phyloP scores from a whole-genome alignment of 164 flowering plant genomes.

The Cinnamomum micranthum region DNA sequence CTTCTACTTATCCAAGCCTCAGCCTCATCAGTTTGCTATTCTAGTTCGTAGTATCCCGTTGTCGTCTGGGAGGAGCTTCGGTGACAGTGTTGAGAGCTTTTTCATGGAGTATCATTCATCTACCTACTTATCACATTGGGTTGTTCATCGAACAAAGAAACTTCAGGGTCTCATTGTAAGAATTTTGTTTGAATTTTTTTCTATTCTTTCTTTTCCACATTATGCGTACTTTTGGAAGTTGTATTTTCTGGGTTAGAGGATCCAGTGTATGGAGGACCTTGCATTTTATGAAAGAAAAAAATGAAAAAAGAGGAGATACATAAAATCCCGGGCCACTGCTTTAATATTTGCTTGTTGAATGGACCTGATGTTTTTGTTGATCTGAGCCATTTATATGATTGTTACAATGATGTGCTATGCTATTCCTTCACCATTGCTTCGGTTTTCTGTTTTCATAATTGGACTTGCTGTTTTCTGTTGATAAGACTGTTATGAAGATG shows the following conservation, averaged over 20 bases:
- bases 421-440: neutral
- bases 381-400: too few relatives aligned
- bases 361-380: too few relatives aligned
- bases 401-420: neutral
- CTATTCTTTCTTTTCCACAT: neutral
- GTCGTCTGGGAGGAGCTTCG: conserved; percentile 44
- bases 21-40: conserved; percentile 80
- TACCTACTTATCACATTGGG: conserved; percentile 67
- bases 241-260: neutral
- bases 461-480: neutral
- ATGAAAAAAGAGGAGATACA: too few relatives aligned
- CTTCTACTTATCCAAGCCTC: conserved; percentile 76
- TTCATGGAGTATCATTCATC: conserved; percentile 68
- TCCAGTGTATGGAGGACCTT: neutral
- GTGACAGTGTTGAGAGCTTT: conserved; percentile 68
- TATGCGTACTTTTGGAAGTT: neutral
- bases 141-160: conserved; percentile 66
- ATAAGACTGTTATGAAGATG: too few relatives aligned
- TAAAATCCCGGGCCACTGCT: too few relatives aligned
- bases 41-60: conserved; percentile 74
- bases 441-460: neutral
- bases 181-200: neutral
- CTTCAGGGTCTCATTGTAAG: conserved; percentile 70
- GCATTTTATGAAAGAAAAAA: neutral
- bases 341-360: too few relatives aligned